phyloP scores from a whole-genome alignment of 306 rosid species.

The Lathyrus tuberosus region DNA sequence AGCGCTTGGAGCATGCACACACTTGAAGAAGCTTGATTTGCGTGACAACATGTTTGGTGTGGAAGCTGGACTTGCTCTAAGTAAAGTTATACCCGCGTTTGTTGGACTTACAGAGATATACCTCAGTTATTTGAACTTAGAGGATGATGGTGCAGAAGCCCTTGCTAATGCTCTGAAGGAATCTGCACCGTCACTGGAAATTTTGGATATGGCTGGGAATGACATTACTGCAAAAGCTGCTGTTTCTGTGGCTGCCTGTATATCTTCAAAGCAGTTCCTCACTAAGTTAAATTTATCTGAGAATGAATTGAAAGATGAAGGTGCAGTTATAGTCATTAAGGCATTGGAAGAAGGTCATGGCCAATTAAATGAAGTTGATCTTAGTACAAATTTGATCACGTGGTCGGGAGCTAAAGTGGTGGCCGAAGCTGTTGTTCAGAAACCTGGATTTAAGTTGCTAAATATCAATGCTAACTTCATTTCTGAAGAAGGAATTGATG shows the following conservation, averaged over 20 bases:
- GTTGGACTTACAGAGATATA: constrained; percentile 70
- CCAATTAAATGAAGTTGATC: constrained; percentile 74
- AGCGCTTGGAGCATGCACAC: constrained; percentile 72
- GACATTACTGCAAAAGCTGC: constrained; percentile 69
- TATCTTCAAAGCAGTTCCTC: constrained; percentile 69
- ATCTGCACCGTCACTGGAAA: constrained; percentile 73
- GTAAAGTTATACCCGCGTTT: constrained; percentile 62
- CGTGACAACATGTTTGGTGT: constrained; percentile 92
- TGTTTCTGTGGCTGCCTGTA: constrained; percentile 65
- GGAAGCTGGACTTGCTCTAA: constrained; percentile 77
- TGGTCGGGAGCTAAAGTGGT: constrained; percentile 80
- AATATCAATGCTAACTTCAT: constrained; percentile 70
- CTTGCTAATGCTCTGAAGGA: constrained; percentile 67
- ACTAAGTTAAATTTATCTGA: constrained; percentile 67
- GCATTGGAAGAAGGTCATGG: constrained; percentile 68
- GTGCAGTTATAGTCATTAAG: constrained; percentile 69
- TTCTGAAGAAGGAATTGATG: constrained; percentile 81
- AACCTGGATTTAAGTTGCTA: constrained; percentile 75
- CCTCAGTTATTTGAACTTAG: constrained; percentile 82
- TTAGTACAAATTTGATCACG: constrained; percentile 66
- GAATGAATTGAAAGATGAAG: constrained; percentile 89
- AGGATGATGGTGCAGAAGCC: constrained; percentile 80
- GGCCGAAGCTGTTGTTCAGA: constrained; percentile 71
- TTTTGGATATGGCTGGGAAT: constrained; percentile 85
- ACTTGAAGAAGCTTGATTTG: constrained; percentile 79